Evolutionary conservation across 202 grass and related monocot species (phyloP).

Genomic region (Setaria italica): DNA sequence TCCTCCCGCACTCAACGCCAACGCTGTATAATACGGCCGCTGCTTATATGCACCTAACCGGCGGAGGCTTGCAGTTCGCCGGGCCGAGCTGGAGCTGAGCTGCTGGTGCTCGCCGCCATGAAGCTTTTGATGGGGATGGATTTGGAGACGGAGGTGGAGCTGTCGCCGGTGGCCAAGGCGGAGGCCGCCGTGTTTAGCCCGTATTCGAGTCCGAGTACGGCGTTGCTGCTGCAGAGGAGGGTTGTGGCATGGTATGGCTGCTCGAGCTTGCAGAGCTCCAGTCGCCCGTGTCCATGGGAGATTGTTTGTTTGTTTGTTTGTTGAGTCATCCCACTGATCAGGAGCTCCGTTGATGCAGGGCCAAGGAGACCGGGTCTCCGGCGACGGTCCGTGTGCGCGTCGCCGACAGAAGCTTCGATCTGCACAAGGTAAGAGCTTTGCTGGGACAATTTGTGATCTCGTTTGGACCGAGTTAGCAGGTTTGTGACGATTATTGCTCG

Average conservation of each 20-base stretch:
- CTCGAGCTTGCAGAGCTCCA: neutral
- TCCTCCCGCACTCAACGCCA: conserved; percentile 37
- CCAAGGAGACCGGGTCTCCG: conserved; percentile 61
- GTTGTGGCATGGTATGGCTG: conserved; percentile 69
- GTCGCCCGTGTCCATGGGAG: neutral
- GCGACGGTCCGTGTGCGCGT: conserved; percentile 61
- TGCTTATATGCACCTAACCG: conserved; percentile 6
- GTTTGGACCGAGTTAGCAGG: neutral
- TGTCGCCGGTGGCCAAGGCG: conserved; percentile 55
- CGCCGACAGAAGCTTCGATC: conserved; percentile 57
- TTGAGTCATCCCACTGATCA: neutral
- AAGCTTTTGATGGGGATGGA: conserved; percentile 42
- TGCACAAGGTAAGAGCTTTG: conserved; percentile 69
- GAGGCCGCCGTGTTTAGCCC: conserved; percentile 54
- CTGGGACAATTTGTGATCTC: neutral
- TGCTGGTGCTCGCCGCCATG: neutral
- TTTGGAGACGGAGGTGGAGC: conserved; percentile 46
- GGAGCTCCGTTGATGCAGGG: conserved; percentile 50
- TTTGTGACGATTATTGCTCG: neutral
- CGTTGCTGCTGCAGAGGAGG: conserved; percentile 66
- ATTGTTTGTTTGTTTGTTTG: neutral
- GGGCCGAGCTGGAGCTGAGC: neutral
- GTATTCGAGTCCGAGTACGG: conserved; percentile 65
- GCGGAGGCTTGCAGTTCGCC: conserved; percentile 1
- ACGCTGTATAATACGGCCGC: neutral